Conservation (phyloP, 2,329 filamentous ascomycete genomes). For the Colletotrichum australisinense region DNA sequence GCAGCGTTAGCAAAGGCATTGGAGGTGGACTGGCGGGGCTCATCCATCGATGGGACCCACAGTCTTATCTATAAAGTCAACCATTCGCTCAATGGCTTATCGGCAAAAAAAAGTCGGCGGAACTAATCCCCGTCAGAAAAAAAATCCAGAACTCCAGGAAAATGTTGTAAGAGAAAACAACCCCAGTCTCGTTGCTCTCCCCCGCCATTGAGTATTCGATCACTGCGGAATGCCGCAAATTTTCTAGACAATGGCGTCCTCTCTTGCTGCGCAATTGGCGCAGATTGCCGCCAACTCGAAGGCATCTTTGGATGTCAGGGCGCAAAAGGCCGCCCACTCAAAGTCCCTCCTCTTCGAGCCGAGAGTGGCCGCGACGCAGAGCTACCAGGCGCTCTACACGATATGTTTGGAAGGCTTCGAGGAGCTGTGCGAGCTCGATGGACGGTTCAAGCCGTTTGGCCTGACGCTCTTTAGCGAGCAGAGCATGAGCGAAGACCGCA, state of each 20-base stretch:
- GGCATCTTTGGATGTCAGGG: constrained; percentile 90
- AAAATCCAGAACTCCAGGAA: constrained; percentile 39
- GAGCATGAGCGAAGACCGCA: constrained; percentile 89
- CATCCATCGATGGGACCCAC: neutral
- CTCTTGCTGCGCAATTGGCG: constrained; percentile 93
- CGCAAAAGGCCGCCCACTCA: constrained; percentile 89
- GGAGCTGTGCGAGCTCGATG: constrained; percentile 89
- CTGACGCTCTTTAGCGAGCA: constrained; percentile 91
- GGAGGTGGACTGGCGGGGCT: constrained; percentile 5
- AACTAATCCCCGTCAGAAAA: constrained; percentile 42
- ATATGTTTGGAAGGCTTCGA: constrained; percentile 90
- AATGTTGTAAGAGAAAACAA: constrained; percentile 18
- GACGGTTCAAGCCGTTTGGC: constrained; percentile 79
- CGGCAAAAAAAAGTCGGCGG: constrained; percentile 36
- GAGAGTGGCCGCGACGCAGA: constrained; percentile 85
- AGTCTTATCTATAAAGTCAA: constrained; percentile 9
- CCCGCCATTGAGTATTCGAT: constrained; percentile 37
- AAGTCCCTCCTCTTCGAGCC: constrained; percentile 96
- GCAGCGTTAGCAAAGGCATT: neutral
- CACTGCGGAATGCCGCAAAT: constrained; percentile 34
- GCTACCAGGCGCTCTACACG: constrained; percentile 87
- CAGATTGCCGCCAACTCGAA: constrained; percentile 93
- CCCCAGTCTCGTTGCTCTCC: constrained; percentile 17
- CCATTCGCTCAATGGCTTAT: constrained; percentile 41
- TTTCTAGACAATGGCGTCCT: constrained; percentile 74